These are phyloP conservation scores for Tylopilus subfusipes DNA, from an alignment of 768 basidiomycete species.

Conservation along the genomic window DNA sequence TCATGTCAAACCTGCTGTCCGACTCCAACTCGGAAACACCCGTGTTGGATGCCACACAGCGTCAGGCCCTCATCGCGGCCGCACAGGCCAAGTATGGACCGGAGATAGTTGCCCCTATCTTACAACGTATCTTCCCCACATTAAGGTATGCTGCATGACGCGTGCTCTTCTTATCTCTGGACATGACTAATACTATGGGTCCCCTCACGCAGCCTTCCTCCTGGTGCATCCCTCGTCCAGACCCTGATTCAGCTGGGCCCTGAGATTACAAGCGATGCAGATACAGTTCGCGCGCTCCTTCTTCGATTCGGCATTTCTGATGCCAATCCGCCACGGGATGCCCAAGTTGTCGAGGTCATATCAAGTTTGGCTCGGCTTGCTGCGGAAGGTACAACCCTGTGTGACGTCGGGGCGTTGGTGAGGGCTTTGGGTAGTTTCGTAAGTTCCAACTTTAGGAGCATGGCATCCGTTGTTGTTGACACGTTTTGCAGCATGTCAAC, in stretches of 20 bases:
- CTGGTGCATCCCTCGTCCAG: constrained; percentile 69
- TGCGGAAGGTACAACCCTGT: constrained; percentile 66
- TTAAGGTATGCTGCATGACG: constrained; percentile 52
- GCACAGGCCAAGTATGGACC: constrained; percentile 78
- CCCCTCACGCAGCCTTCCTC: constrained; percentile 48
- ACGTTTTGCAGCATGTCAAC: constrained; percentile 48
- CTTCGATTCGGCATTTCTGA: constrained; percentile 75
- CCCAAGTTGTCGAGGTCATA: constrained; percentile 68
- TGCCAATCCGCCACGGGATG: constrained; percentile 64
- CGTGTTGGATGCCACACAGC: constrained; percentile 66
- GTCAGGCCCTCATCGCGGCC: constrained; percentile 70
- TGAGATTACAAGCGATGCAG: constrained; percentile 72
- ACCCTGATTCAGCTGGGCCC: constrained; percentile 73
- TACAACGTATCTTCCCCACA: constrained; percentile 70
- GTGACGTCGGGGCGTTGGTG: constrained; percentile 73
- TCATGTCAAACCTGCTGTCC: constrained; percentile 77
- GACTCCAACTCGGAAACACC: constrained; percentile 68
- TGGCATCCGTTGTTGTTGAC: constrained; percentile 9
- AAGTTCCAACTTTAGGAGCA: constrained; percentile 33
- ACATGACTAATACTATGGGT: constrained; percentile 14
- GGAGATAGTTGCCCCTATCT: constrained; percentile 68
- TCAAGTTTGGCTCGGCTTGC: constrained; percentile 64
- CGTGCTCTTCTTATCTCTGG: constrained; percentile 9
- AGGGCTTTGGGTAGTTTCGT: constrained; percentile 73
- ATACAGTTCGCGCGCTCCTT: constrained; percentile 65